Conservation (phyloP, 2,329 filamentous ascomycete genomes). For the Metarhizium anisopliae region DNA sequence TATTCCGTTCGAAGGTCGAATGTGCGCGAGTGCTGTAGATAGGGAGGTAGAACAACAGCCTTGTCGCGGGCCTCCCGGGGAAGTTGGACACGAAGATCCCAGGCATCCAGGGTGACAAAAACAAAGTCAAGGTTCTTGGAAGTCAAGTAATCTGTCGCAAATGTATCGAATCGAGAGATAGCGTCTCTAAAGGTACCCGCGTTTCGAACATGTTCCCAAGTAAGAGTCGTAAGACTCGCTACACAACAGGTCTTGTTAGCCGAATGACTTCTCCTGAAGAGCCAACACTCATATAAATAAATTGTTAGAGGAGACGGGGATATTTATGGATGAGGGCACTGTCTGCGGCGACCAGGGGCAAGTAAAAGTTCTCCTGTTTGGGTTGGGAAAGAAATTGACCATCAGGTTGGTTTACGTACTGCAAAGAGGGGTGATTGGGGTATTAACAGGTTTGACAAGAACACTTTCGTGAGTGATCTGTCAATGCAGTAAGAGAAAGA, state of each 20-base stretch:
- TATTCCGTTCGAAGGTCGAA: constrained; percentile 97
- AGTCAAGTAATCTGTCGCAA: constrained; percentile 83
- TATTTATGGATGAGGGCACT: background rate
- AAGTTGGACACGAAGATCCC: constrained; percentile 96
- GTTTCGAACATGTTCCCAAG: constrained; percentile 97
- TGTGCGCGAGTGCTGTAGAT: constrained; percentile 93
- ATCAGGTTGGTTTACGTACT: constrained; percentile 59
- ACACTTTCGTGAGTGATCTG: constrained; percentile 93
- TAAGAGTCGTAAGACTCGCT: constrained; percentile 96
- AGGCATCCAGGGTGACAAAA: constrained; percentile 96
- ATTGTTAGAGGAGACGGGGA: background rate
- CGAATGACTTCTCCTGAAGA: background rate
- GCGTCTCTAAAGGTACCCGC: constrained; percentile 96
- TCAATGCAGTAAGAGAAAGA: constrained; percentile 4
- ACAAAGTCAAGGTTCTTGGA: constrained; percentile 93
- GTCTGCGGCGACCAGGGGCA: background rate
- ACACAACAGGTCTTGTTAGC: constrained; percentile 11
- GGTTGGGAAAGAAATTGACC: constrained; percentile 1
- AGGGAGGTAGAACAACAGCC: constrained; percentile 89
- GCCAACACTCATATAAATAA: background rate
- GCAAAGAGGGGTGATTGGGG: constrained; percentile 94
- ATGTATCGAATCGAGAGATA: constrained; percentile 88
- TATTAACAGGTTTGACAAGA: constrained; percentile 97
- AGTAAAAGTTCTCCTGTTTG: background rate
- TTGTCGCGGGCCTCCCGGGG: constrained; percentile 97